These are phyloP conservation scores for Cymbidium sinense DNA, from an alignment of 106 monocot genomes.

Conservation along the genomic window DNA sequence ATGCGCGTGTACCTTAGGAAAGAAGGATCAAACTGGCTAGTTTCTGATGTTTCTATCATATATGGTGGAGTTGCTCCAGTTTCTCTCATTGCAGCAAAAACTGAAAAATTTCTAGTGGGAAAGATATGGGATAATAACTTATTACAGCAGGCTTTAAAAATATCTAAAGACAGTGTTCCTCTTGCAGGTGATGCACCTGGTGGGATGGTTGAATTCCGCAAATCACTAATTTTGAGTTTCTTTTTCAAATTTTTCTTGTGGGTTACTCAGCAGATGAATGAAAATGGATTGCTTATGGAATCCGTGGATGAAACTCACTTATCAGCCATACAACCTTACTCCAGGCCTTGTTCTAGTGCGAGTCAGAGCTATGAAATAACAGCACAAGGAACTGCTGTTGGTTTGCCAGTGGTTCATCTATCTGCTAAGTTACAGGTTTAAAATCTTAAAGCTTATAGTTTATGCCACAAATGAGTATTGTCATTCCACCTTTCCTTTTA, in stretches of 20 bases:
- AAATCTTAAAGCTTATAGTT: not conserved
- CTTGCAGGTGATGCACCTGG: slow-evolving; percentile 87
- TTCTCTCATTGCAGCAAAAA: slow-evolving; percentile 50
- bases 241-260: slow-evolving; percentile 95
- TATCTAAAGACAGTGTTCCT: slow-evolving; percentile 62
- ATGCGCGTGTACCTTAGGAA: slow-evolving; percentile 66
- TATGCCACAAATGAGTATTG: not conserved
- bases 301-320: slow-evolving; percentile 22
- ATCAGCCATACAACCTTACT: slow-evolving; percentile 61
- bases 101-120: slow-evolving; percentile 52
- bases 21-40: slow-evolving; percentile 36
- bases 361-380: slow-evolving; percentile 58
- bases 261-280: slow-evolving; percentile 64
- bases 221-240: slow-evolving; percentile 91
- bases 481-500: not conserved
- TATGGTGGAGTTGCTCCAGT: slow-evolving; percentile 95
- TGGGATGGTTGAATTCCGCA: slow-evolving; percentile 96
- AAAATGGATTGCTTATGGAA: slow-evolving; percentile 26
- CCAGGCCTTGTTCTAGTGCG: slow-evolving; percentile 44
- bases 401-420: slow-evolving; percentile 65
- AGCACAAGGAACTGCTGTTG: slow-evolving; percentile 70
- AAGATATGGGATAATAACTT: slow-evolving; percentile 62
- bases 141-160: slow-evolving; percentile 42
- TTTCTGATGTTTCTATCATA: slow-evolving; percentile 71
- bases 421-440: slow-evolving; percentile 83